Percentiles rank a stretch among this genome's conserved stretches.
These are phyloP conservation scores for Incumbomyces lentus DNA, from an alignment of 2,329 filamentous ascomycete species.

Conservation along the genomic window DNA sequence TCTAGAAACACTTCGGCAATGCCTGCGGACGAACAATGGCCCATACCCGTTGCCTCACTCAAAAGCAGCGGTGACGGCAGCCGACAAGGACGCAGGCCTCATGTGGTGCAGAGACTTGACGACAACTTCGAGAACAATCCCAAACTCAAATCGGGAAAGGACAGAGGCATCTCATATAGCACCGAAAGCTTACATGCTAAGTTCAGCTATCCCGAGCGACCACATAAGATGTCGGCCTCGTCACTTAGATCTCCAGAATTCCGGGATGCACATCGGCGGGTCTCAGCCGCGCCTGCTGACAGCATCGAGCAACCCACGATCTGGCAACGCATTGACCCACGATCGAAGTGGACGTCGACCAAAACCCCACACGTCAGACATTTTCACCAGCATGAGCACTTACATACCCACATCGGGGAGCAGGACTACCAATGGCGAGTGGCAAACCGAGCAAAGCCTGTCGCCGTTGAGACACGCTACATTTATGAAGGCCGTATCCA, in stretches of 20 bases:
- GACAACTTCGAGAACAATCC: not conserved
- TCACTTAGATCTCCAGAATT: not conserved
- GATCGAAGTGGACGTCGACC: slow-evolving; percentile 15
- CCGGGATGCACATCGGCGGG: not conserved
- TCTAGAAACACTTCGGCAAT: slow-evolving; percentile 10
- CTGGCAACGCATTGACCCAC: slow-evolving; percentile 19
- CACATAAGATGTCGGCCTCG: not conserved
- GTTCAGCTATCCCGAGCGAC: not conserved
- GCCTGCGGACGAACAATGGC: slow-evolving; percentile 20
- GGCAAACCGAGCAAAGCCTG: no score
- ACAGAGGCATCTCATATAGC: not conserved
- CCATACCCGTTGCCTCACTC: slow-evolving; percentile 17
- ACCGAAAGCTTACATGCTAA: not conserved
- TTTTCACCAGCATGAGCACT: slow-evolving; percentile 29
- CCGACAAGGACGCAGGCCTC: not conserved
- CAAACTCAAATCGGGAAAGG: not conserved
- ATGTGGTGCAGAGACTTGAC: not conserved
- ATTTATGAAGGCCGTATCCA: no score
- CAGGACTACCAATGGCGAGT: no score
- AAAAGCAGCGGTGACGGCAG: not conserved
- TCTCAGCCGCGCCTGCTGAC: not conserved
- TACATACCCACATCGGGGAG: slow-evolving; percentile 13
- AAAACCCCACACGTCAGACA: slow-evolving; percentile 24
- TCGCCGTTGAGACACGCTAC: no score
- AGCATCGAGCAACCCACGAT: slow-evolving; percentile 6